A percentile compares a stretch with the other conserved stretches of the same genome.
Evolutionary conservation across 441 rosid genomes (phyloP).

Genomic region (Corymbia citriodora): DNA sequence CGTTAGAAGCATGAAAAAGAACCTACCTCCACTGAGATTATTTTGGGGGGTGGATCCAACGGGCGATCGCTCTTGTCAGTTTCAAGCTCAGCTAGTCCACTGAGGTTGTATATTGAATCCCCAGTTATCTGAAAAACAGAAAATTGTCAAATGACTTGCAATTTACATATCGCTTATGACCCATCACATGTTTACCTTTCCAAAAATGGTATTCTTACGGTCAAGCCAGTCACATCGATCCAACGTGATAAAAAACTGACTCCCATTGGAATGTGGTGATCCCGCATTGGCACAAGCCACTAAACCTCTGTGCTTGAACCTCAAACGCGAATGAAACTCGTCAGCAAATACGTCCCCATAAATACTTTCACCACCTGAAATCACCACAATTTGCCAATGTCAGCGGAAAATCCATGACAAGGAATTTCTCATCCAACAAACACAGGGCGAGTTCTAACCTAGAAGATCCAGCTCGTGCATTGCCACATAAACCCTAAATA

Average conservation of each 20-base stretch:
- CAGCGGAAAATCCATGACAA: background rate
- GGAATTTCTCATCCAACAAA: background rate
- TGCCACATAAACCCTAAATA: background rate
- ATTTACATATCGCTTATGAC: background rate
- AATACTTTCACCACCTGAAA: constrained; percentile 79
- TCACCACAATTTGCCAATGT: background rate
- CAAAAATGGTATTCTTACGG: constrained; percentile 70
- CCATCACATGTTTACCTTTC: constrained; percentile 48
- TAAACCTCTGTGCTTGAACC: constrained; percentile 86
- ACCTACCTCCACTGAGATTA: constrained; percentile 72
- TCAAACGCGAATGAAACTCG: constrained; percentile 80
- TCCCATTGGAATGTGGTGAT: constrained; percentile 75
- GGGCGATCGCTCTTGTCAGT: constrained; percentile 71
- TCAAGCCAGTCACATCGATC: constrained; percentile 96
- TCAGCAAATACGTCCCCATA: constrained; percentile 68
- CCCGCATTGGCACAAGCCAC: constrained; percentile 94
- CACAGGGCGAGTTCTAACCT: background rate
- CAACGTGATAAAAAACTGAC: constrained; percentile 87
- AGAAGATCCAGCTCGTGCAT: background rate
- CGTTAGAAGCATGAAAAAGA: background rate
- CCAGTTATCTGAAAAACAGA: constrained; percentile 59
- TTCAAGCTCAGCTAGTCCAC: constrained; percentile 71
- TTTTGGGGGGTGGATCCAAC: constrained; percentile 68
- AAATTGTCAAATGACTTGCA: background rate
- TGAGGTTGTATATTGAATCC: constrained; percentile 77